Base-by-base conservation (phyloP, 805 yeast species). In the Wickerhamiella parazyma region DNA sequence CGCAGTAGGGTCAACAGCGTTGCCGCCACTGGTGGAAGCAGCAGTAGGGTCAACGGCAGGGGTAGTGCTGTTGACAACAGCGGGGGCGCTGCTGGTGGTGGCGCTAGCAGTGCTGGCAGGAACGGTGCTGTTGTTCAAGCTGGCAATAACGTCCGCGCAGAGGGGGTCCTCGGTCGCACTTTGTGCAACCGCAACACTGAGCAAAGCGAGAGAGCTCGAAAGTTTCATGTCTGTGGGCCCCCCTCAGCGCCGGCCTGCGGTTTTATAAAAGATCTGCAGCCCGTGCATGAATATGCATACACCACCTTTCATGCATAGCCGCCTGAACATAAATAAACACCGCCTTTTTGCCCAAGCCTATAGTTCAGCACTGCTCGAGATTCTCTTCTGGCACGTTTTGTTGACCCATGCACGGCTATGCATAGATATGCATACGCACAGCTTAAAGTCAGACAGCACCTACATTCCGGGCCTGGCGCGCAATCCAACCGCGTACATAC, bases 31-130 rank as follows among this genome's bases (percentile, higher is more conserved):
- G 40, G 24, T 26, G 33, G 41, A 41, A 26, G 34, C 42, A 20
- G 48, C 45, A 33, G 49, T 48, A 25, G 44, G 50, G 36, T 41
- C 49, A 38, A 48, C 44, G n/a, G n/a, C n/a, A n/a, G n/a, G n/a
- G n/a, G n/a, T n/a, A 16, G 43, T 19, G 33, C 49, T 51, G n/a
- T 42, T 14, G 28, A 48, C 28, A 20, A 47, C 59, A 58, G 49
- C 24, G 35, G 57, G 60, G 26, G 62, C 45, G 19, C 59, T 54
- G 41, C 64, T 69, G 37, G 72, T 58, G 46, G 76, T 67, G 26
- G 74, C 49, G 45, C 85, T 84, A 46, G 75, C 58, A 60, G 29
- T 25, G n/a, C n/a, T 25, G n/a, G n/a, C n/a, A n/a, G n/a, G n/a
- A n/a, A n/a, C n/a, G 29, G n/a, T 25, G n/a, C n/a, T 28, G 14